Percentiles rank a stretch among this genome's conserved stretches.
Evolutionary conservation across 345 rosid genomes (phyloP).

Genomic region (Salix brachista): DNA sequence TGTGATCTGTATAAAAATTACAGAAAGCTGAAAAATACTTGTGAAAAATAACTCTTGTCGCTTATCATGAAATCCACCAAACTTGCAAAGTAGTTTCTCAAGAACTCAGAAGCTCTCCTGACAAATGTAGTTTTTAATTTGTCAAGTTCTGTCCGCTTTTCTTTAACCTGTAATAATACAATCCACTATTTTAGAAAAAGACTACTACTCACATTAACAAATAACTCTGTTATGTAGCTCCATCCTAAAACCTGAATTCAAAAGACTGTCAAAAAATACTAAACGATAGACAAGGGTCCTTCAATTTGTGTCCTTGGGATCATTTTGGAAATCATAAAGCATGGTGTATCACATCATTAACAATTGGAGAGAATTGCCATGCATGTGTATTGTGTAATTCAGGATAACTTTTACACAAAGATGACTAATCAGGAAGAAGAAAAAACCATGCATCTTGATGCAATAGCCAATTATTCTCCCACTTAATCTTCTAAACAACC

Average conservation of each 20-base stretch:
- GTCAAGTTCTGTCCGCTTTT: slow-evolving; percentile 81
- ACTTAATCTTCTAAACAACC: background rate
- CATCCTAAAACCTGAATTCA: background rate
- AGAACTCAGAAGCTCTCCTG: slow-evolving; percentile 88
- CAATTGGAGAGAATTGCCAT: background rate
- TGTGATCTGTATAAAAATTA: slow-evolving; percentile 1
- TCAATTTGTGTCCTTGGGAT: background rate
- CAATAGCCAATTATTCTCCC: background rate
- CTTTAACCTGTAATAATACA: slow-evolving; percentile 57
- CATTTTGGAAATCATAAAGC: background rate
- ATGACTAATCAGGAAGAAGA: background rate
- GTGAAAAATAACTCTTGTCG: slow-evolving; percentile 98
- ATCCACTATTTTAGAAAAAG: slow-evolving; percentile 1
- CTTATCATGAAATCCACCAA: slow-evolving; percentile 98
- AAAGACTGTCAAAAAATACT: background rate
- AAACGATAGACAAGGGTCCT: background rate
- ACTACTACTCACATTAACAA: background rate
- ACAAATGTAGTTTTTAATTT: slow-evolving; percentile 76
- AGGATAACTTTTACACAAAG: background rate
- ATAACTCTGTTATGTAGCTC: background rate
- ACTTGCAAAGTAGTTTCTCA: slow-evolving; percentile 93
- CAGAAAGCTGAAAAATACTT: slow-evolving; percentile 41
- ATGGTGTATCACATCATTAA: background rate
- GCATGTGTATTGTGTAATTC: background rate
- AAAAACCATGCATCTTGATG: background rate